phyloP scores from a whole-genome alignment of 2,329 filamentous ascomycete genomes.

The Podosphaera fusca region DNA sequence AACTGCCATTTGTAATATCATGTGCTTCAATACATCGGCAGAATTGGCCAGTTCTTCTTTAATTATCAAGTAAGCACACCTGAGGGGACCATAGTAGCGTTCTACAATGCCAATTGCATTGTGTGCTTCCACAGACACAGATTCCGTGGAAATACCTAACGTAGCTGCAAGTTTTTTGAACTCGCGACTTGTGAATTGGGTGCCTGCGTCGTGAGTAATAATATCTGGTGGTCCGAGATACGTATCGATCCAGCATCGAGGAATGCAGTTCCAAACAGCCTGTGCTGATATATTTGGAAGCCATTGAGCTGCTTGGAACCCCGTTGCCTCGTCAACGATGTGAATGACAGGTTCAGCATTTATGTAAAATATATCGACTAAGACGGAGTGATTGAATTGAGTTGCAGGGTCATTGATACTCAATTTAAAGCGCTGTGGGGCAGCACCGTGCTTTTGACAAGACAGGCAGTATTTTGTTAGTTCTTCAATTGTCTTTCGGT shows the following conservation, averaged over 20 bases:
- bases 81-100: not conserved
- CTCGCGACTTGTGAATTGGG: constrained; percentile 3
- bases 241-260: constrained; percentile 2
- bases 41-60: not conserved
- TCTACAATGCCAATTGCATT: not conserved
- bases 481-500: not conserved
- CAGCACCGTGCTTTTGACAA: not conserved
- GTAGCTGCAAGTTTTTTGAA: not conserved
- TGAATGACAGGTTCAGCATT: constrained; percentile 1
- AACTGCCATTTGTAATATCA: not conserved
- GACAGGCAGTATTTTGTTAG: not conserved
- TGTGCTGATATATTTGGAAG: not conserved
- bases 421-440: not conserved
- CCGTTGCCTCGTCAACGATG: constrained; percentile 1
- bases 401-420: too few relatives aligned
- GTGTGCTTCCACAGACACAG: constrained; percentile 1
- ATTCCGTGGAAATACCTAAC: not conserved
- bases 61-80: not conserved
- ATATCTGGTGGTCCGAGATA: constrained; percentile 1
- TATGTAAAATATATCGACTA: constrained; percentile 3
- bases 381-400: not conserved
- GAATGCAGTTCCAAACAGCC: constrained; percentile 1
- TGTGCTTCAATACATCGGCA: not conserved
- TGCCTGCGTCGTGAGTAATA: constrained; percentile 1
- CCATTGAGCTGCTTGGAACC: constrained; percentile 2